Conservation (phyloP, 129 eudicot species). For the Flaveria trinervia region DNA sequence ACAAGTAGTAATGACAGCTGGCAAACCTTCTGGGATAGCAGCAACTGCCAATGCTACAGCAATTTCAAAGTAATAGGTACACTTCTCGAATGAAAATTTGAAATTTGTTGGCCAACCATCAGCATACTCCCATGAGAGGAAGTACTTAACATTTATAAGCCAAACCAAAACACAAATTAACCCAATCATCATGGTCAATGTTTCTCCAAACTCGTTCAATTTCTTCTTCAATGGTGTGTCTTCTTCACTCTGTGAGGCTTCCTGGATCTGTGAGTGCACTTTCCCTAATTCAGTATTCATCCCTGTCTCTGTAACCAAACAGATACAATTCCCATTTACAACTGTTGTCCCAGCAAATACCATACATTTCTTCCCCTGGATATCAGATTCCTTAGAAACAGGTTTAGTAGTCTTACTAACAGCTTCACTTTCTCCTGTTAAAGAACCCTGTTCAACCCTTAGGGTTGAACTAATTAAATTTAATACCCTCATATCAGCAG, state of each 20-base stretch:
- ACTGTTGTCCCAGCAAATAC: constrained; percentile 93
- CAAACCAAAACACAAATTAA: constrained; percentile 73
- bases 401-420: constrained; percentile 67
- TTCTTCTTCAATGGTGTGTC: constrained; percentile 90
- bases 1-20: constrained; percentile 90
- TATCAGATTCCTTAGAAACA: constrained; percentile 60
- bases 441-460: constrained; percentile 87
- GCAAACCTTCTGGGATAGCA: constrained; percentile 88
- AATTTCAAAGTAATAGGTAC: constrained; percentile 82
- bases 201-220: constrained; percentile 85
- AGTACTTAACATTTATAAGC: constrained; percentile 76
- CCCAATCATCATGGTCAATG: constrained; percentile 69
- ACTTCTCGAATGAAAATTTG: constrained; percentile 77
- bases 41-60: constrained; percentile 95
- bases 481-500: constrained; percentile 86
- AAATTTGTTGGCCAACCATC: constrained; percentile 74
- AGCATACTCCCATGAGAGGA: constrained; percentile 72
- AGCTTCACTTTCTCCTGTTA: constrained; percentile 89
- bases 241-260: constrained; percentile 70
- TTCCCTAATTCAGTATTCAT: constrained; percentile 83
- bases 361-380: constrained; percentile 90
- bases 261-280: constrained; percentile 86
- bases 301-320: constrained; percentile 77
- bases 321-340: constrained; percentile 73
- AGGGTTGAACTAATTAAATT: constrained; percentile 70